phyloP scores from a whole-genome alignment of 2,329 filamentous ascomycete species.

The Aspergillus hiratsukae region DNA sequence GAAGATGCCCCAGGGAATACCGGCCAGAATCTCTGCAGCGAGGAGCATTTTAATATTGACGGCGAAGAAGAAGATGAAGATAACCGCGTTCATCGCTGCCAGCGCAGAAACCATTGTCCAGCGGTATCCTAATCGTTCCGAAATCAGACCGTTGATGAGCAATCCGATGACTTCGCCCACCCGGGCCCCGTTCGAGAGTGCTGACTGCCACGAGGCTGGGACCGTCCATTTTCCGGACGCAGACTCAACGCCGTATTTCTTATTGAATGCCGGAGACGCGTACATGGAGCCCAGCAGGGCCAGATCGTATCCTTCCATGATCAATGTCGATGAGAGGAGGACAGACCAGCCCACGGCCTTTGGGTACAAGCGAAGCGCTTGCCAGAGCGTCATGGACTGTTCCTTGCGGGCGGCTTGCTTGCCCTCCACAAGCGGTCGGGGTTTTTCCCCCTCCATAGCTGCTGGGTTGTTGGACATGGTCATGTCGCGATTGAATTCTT shows the following conservation, averaged over 20 bases:
- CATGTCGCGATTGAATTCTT: not conserved
- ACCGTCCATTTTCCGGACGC: constrained; percentile 20
- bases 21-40: constrained; percentile 45
- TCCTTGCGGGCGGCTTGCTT: constrained; percentile 31
- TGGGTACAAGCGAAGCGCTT: constrained; percentile 27
- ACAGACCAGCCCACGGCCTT: constrained; percentile 37
- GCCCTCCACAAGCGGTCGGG: constrained; percentile 12
- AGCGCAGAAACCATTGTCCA: constrained; percentile 33
- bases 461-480: not conserved
- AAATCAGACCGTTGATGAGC: constrained; percentile 24
- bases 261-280: constrained; percentile 27
- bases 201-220: constrained; percentile 30
- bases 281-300: constrained; percentile 33
- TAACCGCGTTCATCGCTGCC: constrained; percentile 38
- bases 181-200: constrained; percentile 20
- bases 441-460: constrained; percentile 2
- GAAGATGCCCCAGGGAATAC: constrained; percentile 46
- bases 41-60: constrained; percentile 40
- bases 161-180: constrained; percentile 25
- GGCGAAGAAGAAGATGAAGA: constrained; percentile 46
- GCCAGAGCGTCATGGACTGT: constrained; percentile 30
- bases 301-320: constrained; percentile 42
- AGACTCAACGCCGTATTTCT: constrained; percentile 24
- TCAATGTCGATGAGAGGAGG: constrained; percentile 32
- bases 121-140: constrained; percentile 27